A percentile compares a stretch with the other conserved stretches of the same genome.
Evolutionary conservation across 2,329 filamentous ascomycete species (phyloP).

Genomic region (Diaporthe sp.): DNA sequence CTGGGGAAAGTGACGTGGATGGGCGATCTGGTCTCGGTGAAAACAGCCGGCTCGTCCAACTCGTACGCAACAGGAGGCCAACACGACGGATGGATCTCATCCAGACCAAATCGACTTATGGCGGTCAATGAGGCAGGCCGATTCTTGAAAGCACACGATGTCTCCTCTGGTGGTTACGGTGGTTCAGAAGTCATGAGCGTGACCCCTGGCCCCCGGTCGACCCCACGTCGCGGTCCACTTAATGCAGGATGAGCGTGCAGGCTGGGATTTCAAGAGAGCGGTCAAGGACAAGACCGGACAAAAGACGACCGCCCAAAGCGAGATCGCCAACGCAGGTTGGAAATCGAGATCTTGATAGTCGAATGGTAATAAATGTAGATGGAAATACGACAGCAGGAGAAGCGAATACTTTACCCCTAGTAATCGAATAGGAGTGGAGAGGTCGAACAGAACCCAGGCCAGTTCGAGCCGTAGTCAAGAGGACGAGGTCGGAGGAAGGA

Average conservation of each 20-base stretch:
- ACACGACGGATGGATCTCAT: not conserved
- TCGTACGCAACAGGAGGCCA: not conserved
- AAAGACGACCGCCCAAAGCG: conserved; percentile 22
- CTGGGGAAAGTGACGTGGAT: conserved; percentile 5
- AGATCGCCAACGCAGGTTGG: conserved; percentile 26
- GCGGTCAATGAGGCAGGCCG: conserved; percentile 23
- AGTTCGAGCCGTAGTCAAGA: not conserved
- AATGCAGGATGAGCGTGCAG: conserved; percentile 28
- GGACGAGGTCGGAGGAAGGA: not conserved
- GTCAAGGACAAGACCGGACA: conserved; percentile 34
- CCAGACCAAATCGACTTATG: not conserved
- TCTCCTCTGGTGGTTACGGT: conserved; percentile 22
- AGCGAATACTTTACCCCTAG: not conserved
- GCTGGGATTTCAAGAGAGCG: conserved; percentile 32
- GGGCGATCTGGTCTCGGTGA: conserved; percentile 8
- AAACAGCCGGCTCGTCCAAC: not conserved
- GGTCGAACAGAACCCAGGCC: not conserved
- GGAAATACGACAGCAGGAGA: not conserved
- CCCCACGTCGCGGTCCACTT: conserved; percentile 36
- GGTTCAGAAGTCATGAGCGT: conserved; percentile 21
- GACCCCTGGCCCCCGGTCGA: conserved; percentile 29
- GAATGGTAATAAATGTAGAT: not conserved
- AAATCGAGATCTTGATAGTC: conserved; percentile 24
- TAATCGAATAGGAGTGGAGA: not conserved
- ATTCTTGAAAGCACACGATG: conserved; percentile 15